Percentiles rank a stretch among this genome's conserved stretches.
Evolutionary conservation across 495 filamentous ascomycete genomes (phyloP).

Genomic region (Poronia punctata): DNA sequence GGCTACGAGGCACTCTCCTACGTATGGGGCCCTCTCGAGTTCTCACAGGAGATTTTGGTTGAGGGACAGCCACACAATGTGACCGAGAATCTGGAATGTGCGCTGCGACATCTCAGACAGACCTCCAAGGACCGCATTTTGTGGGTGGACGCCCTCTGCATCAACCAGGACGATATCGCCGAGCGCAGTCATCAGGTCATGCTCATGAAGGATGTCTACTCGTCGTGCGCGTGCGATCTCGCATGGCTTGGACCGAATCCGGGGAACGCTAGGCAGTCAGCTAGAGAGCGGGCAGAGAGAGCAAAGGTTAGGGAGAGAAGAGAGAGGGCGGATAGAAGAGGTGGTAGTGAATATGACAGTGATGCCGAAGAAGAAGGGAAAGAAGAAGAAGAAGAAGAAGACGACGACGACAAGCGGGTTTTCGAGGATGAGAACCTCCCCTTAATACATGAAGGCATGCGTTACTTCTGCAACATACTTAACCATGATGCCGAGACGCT

Average conservation of each 20-base stretch:
- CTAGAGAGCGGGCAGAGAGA: too few species aligned
- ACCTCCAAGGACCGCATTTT: slow-evolving; percentile 11
- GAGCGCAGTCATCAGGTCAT: slow-evolving; percentile 27
- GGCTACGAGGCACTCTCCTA: slow-evolving; percentile 27
- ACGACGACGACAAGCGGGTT: too few species aligned
- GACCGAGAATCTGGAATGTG: slow-evolving; percentile 19
- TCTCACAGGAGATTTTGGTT: not conserved
- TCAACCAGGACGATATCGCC: slow-evolving; percentile 24
- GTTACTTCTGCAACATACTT: not conserved
- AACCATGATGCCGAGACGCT: not conserved
- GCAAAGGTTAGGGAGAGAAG: too few species aligned
- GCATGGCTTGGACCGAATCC: slow-evolving; percentile 23
- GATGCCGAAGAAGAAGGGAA: not conserved
- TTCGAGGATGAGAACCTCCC: not conserved
- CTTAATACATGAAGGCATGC: not conserved
- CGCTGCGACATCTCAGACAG: slow-evolving; percentile 20
- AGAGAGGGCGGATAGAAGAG: too few species aligned
- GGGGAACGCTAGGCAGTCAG: not conserved
- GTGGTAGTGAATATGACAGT: too few species aligned
- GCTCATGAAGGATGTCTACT: slow-evolving; percentile 27
- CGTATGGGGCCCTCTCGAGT: slow-evolving; percentile 19
- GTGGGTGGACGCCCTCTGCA: slow-evolving; percentile 31
- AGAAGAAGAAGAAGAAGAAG: not conserved
- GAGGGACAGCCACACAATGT: slow-evolving; percentile 6
- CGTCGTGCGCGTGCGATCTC: slow-evolving; percentile 13